A percentile compares a stretch with the other conserved stretches of the same genome.
Evolutionary conservation across 2,329 filamentous ascomycete genomes (phyloP).

Genomic region (Trichophyton verrucosum): DNA sequence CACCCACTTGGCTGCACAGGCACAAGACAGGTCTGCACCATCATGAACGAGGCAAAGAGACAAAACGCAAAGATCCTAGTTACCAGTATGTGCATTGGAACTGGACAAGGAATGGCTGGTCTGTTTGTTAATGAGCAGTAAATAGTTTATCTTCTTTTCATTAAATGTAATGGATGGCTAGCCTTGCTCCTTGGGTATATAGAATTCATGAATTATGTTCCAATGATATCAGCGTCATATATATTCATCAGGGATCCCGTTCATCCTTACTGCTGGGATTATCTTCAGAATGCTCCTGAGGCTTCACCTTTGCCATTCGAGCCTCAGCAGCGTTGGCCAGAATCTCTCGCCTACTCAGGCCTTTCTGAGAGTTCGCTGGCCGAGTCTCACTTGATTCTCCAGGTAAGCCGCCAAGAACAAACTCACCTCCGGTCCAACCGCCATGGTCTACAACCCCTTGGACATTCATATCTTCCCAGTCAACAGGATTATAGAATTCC

Average conservation of each 20-base stretch:
- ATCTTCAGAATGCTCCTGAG: neutral
- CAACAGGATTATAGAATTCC: slow-evolving; percentile 48
- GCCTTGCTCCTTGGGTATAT: neutral
- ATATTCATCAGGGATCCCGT: neutral
- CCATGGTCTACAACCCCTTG: slow-evolving; percentile 50
- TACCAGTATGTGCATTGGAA: slow-evolving; percentile 77
- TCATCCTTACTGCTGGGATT: neutral
- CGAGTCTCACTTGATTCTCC: slow-evolving; percentile 18
- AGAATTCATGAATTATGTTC: neutral
- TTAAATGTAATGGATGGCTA: neutral
- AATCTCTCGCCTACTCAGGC: slow-evolving; percentile 57
- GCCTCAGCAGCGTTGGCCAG: slow-evolving; percentile 64
- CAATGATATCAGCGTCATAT: neutral
- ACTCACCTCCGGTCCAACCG: slow-evolving; percentile 68
- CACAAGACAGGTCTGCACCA: slow-evolving; percentile 80
- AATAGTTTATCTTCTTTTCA: neutral
- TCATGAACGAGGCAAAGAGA: slow-evolving; percentile 70
- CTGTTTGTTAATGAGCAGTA: slow-evolving; percentile 52
- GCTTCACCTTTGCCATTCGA: slow-evolving; percentile 38
- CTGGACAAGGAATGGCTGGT: slow-evolving; percentile 55
- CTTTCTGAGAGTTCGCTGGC: slow-evolving; percentile 15
- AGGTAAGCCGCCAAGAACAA: slow-evolving; percentile 51
- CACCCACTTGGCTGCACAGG: slow-evolving; percentile 86
- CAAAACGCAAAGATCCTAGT: slow-evolving; percentile 82
- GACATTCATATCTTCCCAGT: slow-evolving; percentile 40